A percentile compares a stretch with the other conserved stretches of the same genome.
phyloP scores from a whole-genome alignment of 495 filamentous ascomycete genomes.

The Aspergillus sparsus region DNA sequence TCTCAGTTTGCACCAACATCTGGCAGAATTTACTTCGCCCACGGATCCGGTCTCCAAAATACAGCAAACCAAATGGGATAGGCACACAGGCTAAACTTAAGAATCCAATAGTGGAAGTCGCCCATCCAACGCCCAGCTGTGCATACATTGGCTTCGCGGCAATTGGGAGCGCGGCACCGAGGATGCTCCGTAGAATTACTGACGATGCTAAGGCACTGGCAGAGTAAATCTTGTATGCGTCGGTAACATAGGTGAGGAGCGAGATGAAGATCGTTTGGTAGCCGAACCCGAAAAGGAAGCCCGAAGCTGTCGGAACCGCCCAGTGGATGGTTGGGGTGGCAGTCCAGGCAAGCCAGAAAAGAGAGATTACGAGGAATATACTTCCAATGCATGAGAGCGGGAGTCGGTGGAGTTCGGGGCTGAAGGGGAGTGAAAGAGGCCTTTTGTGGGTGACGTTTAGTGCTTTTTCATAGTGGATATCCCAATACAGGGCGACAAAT shows the following conservation, averaged over 20 bases:
- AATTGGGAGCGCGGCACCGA: conserved; percentile 58
- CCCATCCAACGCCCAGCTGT: conserved; percentile 47
- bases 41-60: conserved; percentile 38
- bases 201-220: conserved; percentile 70
- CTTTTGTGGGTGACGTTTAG: conserved; percentile 30
- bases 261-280: conserved; percentile 68
- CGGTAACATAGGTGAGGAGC: conserved; percentile 73
- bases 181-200: conserved; percentile 57
- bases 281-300: conserved; percentile 68
- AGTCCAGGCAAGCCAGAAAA: conserved; percentile 78
- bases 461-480: conserved; percentile 50
- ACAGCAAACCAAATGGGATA: conserved; percentile 44
- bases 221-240: conserved; percentile 72
- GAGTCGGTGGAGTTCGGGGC: conserved; percentile 64
- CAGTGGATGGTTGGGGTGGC: conserved; percentile 57
- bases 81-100: conserved; percentile 42
- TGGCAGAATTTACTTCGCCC: conserved; percentile 45
- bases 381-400: conserved; percentile 68
- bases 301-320: conserved; percentile 64
- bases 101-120: conserved; percentile 48
- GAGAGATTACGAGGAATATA: conserved; percentile 57
- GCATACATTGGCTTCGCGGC: conserved; percentile 45
- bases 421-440: conserved; percentile 37
- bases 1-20: conserved; percentile 32
- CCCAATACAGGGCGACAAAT: conserved; percentile 54